phyloP scores from a whole-genome alignment of 345 rosid species.

The Dimocarpus longan region DNA sequence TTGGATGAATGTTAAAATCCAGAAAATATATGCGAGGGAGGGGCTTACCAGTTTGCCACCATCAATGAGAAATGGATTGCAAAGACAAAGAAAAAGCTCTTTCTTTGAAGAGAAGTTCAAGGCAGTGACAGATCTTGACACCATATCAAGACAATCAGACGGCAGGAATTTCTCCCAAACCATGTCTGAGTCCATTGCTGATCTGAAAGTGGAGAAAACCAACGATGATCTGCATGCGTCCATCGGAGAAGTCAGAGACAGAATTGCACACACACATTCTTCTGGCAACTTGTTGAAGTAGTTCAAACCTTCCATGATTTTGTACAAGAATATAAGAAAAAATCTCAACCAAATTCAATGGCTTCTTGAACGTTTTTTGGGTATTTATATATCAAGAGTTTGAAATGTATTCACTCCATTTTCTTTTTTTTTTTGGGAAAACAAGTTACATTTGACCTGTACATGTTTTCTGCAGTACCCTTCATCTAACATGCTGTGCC shows the following conservation, averaged over 20 bases:
- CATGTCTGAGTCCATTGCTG: constrained; percentile 62
- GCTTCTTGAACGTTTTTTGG: neutral
- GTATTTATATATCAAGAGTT: no score
- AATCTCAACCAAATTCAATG: neutral
- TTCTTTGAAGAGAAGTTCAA: constrained; percentile 51
- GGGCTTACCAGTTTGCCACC: constrained; percentile 47
- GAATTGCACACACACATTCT: constrained; percentile 54
- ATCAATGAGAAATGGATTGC: constrained; percentile 51
- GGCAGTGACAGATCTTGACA: constrained; percentile 31
- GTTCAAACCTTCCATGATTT: constrained; percentile 10
- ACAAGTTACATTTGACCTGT: neutral
- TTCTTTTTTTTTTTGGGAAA: no score
- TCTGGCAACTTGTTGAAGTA: constrained; percentile 47
- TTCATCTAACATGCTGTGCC: neutral
- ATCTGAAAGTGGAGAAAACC: constrained; percentile 51
- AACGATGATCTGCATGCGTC: constrained; percentile 51
- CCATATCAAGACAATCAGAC: constrained; percentile 25
- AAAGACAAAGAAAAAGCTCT: constrained; percentile 51
- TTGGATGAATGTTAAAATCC: neutral
- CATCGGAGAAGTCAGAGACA: constrained; percentile 65
- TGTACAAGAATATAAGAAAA: neutral
- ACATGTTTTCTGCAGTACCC: neutral
- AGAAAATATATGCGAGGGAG: neutral
- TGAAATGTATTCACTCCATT: no score
- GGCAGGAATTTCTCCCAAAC: constrained; percentile 72